These are phyloP conservation scores for Cladorrhinum sp. DNA, from an alignment of 2,329 filamentous ascomycete species.

Conservation along the genomic window DNA sequence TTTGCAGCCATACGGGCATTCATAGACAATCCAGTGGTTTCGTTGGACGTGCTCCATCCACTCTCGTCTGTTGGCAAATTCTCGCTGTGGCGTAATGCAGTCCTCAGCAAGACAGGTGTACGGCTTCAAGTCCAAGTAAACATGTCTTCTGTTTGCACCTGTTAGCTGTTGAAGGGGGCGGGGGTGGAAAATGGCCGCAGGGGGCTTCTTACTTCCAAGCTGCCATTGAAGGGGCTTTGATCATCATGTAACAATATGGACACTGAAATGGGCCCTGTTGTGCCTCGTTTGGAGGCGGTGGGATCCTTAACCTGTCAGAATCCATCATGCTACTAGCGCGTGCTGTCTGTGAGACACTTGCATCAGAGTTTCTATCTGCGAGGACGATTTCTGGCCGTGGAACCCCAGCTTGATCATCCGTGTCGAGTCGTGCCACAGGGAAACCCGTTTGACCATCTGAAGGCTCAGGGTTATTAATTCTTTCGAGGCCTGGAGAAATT, in stretches of 20 bases:
- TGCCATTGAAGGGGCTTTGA: constrained; percentile 28
- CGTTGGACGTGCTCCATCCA: constrained; percentile 27
- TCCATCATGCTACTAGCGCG: constrained; percentile 26
- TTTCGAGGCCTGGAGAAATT: constrained; percentile 26
- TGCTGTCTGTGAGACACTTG: constrained; percentile 31
- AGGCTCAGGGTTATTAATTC: constrained; percentile 18
- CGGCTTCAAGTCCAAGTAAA: constrained; percentile 36
- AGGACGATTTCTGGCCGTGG: constrained; percentile 10
- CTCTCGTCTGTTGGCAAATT: constrained; percentile 23
- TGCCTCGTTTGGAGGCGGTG: constrained; percentile 25
- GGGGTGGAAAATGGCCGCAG: too few species aligned
- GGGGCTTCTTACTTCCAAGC: constrained; percentile 35
- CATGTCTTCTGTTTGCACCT: constrained; percentile 28
- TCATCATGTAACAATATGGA: constrained; percentile 37
- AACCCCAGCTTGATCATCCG: constrained; percentile 1
- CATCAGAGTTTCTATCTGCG: constrained; percentile 25
- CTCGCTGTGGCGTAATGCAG: constrained; percentile 26
- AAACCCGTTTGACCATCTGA: background rate
- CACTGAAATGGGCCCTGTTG: constrained; percentile 35
- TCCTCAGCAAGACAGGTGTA: constrained; percentile 34
- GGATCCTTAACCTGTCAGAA: constrained; percentile 20
- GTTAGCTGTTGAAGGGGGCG: too few species aligned
- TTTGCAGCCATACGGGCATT: background rate
- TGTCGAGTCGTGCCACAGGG: constrained; percentile 2
- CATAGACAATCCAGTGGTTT: constrained; percentile 26